A percentile compares a stretch with the other conserved stretches of the same genome.
These are phyloP conservation scores for Zychaea mexicana DNA, from an alignment of 371 early-diverging fungal species.

Conservation along the genomic window DNA sequence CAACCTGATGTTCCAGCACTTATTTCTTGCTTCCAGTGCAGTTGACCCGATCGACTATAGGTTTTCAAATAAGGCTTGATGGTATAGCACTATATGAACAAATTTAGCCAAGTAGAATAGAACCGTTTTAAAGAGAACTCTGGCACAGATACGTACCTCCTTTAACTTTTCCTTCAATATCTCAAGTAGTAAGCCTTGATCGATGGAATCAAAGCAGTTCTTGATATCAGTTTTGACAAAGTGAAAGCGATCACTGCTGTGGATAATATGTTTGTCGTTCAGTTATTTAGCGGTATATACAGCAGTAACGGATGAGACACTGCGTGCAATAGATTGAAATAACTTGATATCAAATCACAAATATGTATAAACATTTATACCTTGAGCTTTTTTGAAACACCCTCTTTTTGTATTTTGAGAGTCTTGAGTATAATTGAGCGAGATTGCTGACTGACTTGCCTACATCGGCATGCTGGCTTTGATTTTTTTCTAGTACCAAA, in stretches of 20 bases:
- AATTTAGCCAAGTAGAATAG: not conserved
- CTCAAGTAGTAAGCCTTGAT: constrained; percentile 65
- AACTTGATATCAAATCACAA: no score
- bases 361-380: no score
- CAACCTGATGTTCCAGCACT: not conserved
- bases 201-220: constrained; percentile 79
- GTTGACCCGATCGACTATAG: not conserved
- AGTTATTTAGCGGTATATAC: no score
- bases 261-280: no score
- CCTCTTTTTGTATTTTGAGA: not conserved
- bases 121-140: not conserved
- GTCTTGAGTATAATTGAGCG: not conserved
- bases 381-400: not conserved
- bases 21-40: not conserved
- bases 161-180: constrained; percentile 55
- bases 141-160: constrained; percentile 32
- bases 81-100: not conserved
- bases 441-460: not conserved
- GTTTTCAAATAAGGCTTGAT: not conserved
- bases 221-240: constrained; percentile 86
- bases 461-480: no score
- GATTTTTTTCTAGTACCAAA: not conserved
- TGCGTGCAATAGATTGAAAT: constrained; percentile 1
- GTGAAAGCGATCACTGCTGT: no score
- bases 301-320: no score